Evolutionary conservation across 345 rosid species (phyloP).

Genomic region (Ceriops decandra): DNA sequence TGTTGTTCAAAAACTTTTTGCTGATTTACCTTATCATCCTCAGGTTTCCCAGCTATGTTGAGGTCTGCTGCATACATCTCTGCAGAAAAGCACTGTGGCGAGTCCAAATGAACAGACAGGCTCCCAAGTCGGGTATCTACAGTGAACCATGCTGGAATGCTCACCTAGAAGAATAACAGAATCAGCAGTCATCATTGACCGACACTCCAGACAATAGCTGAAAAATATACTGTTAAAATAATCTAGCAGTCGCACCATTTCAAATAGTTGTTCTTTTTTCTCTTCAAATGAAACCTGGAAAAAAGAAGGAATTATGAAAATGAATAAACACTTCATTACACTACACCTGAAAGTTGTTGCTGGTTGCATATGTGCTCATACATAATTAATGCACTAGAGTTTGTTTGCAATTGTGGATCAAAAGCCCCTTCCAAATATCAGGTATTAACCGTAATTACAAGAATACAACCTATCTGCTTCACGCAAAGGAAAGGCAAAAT

Average conservation of each 20-base stretch:
- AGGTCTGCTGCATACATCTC: slow-evolving; percentile 99
- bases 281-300: slow-evolving; percentile 81
- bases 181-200: slow-evolving; percentile 17
- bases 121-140: slow-evolving; percentile 94
- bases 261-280: slow-evolving; percentile 86
- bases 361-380: neutral
- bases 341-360: slow-evolving; percentile 4
- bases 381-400: slow-evolving; percentile 1
- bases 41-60: slow-evolving; percentile 83
- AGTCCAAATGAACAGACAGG: slow-evolving; percentile 91
- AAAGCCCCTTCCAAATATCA: neutral
- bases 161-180: slow-evolving; percentile 53
- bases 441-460: neutral
- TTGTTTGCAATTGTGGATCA: no score
- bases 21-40: slow-evolving; percentile 84
- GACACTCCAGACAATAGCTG: neutral
- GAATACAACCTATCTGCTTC: neutral
- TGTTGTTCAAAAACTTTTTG: neutral
- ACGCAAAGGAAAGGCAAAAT: neutral
- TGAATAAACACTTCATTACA: neutral
- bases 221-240: slow-evolving; percentile 8
- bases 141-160: slow-evolving; percentile 97
- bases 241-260: slow-evolving; percentile 58
- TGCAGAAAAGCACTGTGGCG: slow-evolving; percentile 97
- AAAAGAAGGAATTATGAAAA: slow-evolving; percentile 16